These are phyloP conservation scores for Acacia pycnantha DNA, from an alignment of 331 rosid genomes.

Conservation along the genomic window DNA sequence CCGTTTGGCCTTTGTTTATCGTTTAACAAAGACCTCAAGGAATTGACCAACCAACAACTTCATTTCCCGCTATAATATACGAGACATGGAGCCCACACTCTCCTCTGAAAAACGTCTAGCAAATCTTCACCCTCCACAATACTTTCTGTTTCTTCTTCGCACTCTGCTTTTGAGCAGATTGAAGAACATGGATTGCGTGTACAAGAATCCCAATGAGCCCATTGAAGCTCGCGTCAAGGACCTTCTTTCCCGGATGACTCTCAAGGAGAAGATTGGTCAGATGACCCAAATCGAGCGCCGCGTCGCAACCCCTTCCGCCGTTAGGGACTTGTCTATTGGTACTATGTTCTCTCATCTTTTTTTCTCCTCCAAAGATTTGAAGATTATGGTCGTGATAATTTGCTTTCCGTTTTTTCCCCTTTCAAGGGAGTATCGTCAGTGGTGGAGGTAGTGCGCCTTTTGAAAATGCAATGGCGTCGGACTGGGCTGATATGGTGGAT, in stretches of 20 bases:
- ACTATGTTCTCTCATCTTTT: background rate
- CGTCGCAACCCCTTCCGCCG: conserved; percentile 49
- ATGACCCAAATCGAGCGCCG: conserved; percentile 80
- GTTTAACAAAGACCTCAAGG: too few relatives aligned
- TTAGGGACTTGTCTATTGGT: conserved; percentile 66
- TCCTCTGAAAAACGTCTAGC: background rate
- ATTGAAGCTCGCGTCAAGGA: conserved; percentile 71
- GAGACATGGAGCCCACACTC: too few relatives aligned
- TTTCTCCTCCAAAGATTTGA: background rate
- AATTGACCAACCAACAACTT: too few relatives aligned
- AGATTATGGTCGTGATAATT: background rate
- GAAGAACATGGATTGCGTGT: conserved; percentile 39
- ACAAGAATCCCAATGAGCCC: conserved; percentile 51
- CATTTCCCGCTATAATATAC: too few relatives aligned
- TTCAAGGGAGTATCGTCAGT: background rate
- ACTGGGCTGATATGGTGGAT: background rate
- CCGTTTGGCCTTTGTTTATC: too few relatives aligned
- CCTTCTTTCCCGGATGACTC: conserved; percentile 81
- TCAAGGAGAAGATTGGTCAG: conserved; percentile 73
- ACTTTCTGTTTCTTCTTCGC: too few relatives aligned
- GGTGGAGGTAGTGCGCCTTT: background rate
- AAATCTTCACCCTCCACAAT: background rate
- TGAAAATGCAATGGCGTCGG: background rate
- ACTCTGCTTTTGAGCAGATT: background rate
- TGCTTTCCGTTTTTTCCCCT: background rate